Percentiles rank a stretch among this genome's conserved stretches.
Conservation (phyloP, 768 basidiomycete genomes). For the Tricholoma sp. region DNA sequence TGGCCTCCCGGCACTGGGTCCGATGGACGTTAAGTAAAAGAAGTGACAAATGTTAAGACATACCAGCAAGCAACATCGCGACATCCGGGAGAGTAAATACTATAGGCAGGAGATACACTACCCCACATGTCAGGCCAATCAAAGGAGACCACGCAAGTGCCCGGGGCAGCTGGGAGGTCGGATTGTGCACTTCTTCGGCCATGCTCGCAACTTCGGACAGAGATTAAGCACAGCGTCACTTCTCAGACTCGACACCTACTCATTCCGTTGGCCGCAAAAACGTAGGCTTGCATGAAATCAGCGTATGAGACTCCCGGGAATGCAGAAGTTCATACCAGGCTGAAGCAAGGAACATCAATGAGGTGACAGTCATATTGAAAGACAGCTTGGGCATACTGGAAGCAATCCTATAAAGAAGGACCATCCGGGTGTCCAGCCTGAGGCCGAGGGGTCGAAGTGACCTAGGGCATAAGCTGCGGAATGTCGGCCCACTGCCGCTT, state of each 20-base stretch:
- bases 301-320: not conserved
- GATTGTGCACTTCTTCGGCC: conserved; percentile 64
- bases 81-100: conserved; percentile 63
- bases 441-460: conserved; percentile 53
- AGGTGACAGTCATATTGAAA: too few relatives aligned
- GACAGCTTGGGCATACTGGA: conserved; percentile 32
- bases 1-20: conserved; percentile 51
- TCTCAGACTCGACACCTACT: conserved; percentile 25
- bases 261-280: conserved; percentile 59
- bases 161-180: conserved; percentile 46
- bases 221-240: not conserved
- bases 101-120: conserved; percentile 57
- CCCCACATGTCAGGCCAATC: conserved; percentile 44
- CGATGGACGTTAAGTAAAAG: conserved; percentile 1
- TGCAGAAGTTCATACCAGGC: conserved; percentile 23
- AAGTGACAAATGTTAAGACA: not conserved
- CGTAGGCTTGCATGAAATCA: conserved; percentile 34
- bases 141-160: conserved; percentile 53
- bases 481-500: conserved; percentile 50
- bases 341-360: conserved; percentile 8
- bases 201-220: conserved; percentile 48
- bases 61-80: conserved; percentile 45
- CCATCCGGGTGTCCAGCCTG: conserved; percentile 67
- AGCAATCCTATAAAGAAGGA: conserved; percentile 63
- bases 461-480: conserved; percentile 52